phyloP scores from a whole-genome alignment of 225 moss, liverwort and hornwort genomes.

The Marchantia paleacea region DNA sequence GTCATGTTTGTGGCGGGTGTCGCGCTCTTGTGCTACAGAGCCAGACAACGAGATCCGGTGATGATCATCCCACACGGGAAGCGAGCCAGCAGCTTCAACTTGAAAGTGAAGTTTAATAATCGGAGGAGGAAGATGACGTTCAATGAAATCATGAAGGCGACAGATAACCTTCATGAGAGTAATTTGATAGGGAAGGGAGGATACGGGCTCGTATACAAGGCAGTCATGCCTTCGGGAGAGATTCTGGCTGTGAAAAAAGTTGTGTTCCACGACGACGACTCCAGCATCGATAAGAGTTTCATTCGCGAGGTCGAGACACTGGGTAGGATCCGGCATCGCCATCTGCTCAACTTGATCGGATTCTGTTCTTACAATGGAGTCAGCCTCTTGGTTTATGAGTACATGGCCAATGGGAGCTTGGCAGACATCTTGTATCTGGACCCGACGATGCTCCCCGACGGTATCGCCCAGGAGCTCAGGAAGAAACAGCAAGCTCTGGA shows the following conservation, averaged over 20 bases:
- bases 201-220: constrained; percentile 41
- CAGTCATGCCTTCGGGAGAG: constrained; percentile 25
- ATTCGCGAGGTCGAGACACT: constrained; percentile 40
- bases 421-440: constrained; percentile 33
- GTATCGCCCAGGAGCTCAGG: neutral
- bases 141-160: constrained; percentile 12
- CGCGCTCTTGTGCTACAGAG: neutral
- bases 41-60: constrained; percentile 8
- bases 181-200: constrained; percentile 45
- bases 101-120: neutral
- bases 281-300: constrained; percentile 40
- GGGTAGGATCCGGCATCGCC: constrained; percentile 43
- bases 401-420: constrained; percentile 45
- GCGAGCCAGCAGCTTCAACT: neutral
- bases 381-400: constrained; percentile 40
- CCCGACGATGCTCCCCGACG: constrained; percentile 2
- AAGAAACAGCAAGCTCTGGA: constrained; percentile 16
- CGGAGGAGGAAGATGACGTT: constrained; percentile 17
- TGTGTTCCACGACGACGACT: constrained; percentile 36
- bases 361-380: constrained; percentile 34
- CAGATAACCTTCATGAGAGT: constrained; percentile 24
- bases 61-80: neutral
- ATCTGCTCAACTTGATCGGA: constrained; percentile 43
- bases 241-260: constrained; percentile 46
- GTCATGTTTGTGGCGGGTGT: constrained; percentile 13